phyloP scores from a whole-genome alignment of 345 rosid species.

The Euphorbia tirucalli region DNA sequence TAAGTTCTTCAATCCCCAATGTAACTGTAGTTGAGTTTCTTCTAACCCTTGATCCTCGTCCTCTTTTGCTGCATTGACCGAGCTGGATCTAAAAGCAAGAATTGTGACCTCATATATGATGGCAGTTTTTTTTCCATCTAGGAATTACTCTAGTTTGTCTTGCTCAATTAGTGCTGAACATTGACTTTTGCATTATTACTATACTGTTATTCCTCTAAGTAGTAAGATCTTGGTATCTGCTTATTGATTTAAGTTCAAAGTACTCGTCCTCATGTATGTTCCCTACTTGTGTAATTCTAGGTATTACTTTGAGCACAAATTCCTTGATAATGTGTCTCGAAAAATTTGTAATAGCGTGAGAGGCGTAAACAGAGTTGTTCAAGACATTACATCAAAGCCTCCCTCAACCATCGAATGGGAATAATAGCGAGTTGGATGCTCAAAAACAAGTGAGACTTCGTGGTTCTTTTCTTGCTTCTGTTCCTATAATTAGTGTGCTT shows the following conservation, averaged over 20 bases:
- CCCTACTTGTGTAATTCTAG: slow-evolving; percentile 38
- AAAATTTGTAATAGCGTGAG: slow-evolving; percentile 92
- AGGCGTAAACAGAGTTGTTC: slow-evolving; percentile 95
- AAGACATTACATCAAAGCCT: slow-evolving; percentile 96
- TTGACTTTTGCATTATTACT: background rate
- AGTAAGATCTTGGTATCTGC: background rate
- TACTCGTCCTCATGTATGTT: no score
- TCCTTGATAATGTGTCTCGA: slow-evolving; percentile 78
- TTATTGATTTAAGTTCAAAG: background rate
- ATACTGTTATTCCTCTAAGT: background rate
- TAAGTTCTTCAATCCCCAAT: no score
- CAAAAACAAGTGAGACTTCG: slow-evolving; percentile 1
- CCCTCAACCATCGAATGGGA: slow-evolving; percentile 99
- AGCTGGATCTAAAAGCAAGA: no score
- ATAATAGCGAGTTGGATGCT: slow-evolving; percentile 30
- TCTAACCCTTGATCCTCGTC: no score
- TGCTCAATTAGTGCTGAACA: background rate
- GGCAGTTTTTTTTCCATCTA: background rate
- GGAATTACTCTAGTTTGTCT: background rate
- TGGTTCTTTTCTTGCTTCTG: no score
- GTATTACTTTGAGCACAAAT: slow-evolving; percentile 92
- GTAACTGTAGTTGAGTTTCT: no score
- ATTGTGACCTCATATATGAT: no score
- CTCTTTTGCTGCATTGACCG: no score
- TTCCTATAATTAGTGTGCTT: slow-evolving; percentile 2